Evolutionary conservation across 495 filamentous ascomycete species (phyloP), one percentile per base, ranked within the genome.

Genomic region (Endocarpon pusillum): DNA sequence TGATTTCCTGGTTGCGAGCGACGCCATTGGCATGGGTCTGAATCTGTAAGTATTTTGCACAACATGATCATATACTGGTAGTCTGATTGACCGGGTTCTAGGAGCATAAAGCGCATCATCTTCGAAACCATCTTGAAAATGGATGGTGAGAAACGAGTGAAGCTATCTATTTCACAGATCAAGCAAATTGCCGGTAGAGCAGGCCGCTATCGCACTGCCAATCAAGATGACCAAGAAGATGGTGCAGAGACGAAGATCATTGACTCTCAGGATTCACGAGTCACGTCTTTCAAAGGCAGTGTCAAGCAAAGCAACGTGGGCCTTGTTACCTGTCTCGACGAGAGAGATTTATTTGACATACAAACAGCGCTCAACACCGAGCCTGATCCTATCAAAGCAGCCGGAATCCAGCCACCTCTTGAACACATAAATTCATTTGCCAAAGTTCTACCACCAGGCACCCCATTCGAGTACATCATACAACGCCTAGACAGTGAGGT

Each of bases 21-120:
- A 99, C 52, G 89, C 89, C 16, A 83, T 99, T 42, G 89, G 89
- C 16, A 99, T 99, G 89, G 89, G 89, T 1, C 57, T 99, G 20
- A 99, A 99, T 53, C 48, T 99, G 58, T 79, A 48, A 59, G 62
- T 61, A 19, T 20, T 33, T 16, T 36, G 19, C 6, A 19, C 4
- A 15, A 1, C 11, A 15, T 43, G 12, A 30, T 27, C 40, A 16
- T 21, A n/a, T 23, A 14, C 18, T 17, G 19, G 9, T 8, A 12
- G 19, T 10, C 18, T 11, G 24, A 23, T 28, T 28, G 39, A 45
- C 23, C 39, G 25, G 5, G 9, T 27, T 6, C 26, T 33, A 78
- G 73, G 53, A 85, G 81, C 48, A 78, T 89, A 57, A 91, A 83
- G 45, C 79, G 89, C 22, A 61, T 99, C 39, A 69, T 99, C 35